Evolutionary conservation across 768 basidiomycete species (phyloP), one percentile per base, ranked within the genome.

Genomic region (Lenzites betulinus): DNA sequence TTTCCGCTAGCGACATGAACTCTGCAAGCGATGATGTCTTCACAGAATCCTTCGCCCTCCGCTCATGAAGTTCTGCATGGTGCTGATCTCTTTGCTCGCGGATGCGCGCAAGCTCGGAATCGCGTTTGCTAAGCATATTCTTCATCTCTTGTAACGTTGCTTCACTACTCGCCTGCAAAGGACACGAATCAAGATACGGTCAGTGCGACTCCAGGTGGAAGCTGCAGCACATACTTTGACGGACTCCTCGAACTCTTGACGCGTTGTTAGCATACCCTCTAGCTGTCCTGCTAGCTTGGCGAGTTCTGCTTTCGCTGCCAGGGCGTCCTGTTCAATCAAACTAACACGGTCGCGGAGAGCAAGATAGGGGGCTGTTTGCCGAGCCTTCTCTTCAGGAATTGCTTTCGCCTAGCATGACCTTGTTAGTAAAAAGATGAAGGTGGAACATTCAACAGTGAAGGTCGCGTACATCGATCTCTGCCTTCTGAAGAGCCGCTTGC

Each of bases 81-180:
- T 78, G 78, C 62, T 89, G 86, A 64, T 93, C 90, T 7, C 91
- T 84, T 62, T 85, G 80, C 52, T 88, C 88, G 22, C 91, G 84
- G 20, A 93, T 77, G 33, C 91, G 84, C 20, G 78, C 72, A 65
- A 83, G 84, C 54, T 93, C 90, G 2, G 76, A 74, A 63, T 91
- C 88, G 36, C 87, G 84, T 68, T 88, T 89, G 9, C 76, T 75
- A 38, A 89, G 71, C 70, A 84, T 78, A 1, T 71, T 69, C 65
- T 83, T 86, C 33, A 90, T 76, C 30, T 95, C 90, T 64, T 88
- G 81, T n/a, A 80, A 76, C 36, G 77, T 74, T 67, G 83, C 78
- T 28, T 78, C 79, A 11, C 81, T 78, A 50, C 76, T 73, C 49
- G 66, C 67, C 81, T 81, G 51, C 41, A 54, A 63, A 15, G 23